Evolutionary conservation across 306 rosid species (phyloP).

Genomic region (Quercus gilva): DNA sequence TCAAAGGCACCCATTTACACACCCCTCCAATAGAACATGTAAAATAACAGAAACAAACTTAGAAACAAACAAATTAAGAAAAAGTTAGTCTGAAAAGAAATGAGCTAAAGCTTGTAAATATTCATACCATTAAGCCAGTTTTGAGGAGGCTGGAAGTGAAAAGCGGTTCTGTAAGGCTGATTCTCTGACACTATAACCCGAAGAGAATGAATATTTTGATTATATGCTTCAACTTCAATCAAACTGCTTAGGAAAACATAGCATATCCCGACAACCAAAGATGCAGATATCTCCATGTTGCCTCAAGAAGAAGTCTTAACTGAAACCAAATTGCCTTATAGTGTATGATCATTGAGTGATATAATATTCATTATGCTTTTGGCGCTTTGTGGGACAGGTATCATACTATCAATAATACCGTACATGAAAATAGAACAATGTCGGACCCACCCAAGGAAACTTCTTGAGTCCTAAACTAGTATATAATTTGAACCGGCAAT

Average conservation of each 20-base stretch:
- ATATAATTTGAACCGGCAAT: too few relatives aligned
- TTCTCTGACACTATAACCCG: constrained; percentile 3
- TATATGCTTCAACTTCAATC: constrained; percentile 10
- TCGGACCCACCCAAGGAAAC: too few relatives aligned
- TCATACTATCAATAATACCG: too few relatives aligned
- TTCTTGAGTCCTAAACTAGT: too few relatives aligned
- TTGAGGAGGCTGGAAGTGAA: constrained; percentile 35
- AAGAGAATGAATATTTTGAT: background rate
- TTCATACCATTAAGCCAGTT: constrained; percentile 52
- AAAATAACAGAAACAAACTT: constrained; percentile 7
- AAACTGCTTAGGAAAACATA: constrained; percentile 15
- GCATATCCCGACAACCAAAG: constrained; percentile 4
- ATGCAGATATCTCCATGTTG: constrained; percentile 28
- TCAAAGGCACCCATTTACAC: constrained; percentile 19
- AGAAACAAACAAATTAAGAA: constrained; percentile 19
- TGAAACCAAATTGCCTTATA: background rate
- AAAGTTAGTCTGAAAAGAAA: background rate
- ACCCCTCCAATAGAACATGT: constrained; percentile 29
- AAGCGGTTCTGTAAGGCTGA: constrained; percentile 32
- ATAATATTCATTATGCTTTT: too few relatives aligned
- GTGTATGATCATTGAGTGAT: too few relatives aligned
- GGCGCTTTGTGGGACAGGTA: too few relatives aligned
- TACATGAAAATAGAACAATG: too few relatives aligned
- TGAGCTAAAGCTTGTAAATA: background rate
- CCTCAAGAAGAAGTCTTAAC: background rate